These are phyloP conservation scores for Hygrophila difformis DNA, from an alignment of 257 asterid genomes.

Conservation along the genomic window DNA sequence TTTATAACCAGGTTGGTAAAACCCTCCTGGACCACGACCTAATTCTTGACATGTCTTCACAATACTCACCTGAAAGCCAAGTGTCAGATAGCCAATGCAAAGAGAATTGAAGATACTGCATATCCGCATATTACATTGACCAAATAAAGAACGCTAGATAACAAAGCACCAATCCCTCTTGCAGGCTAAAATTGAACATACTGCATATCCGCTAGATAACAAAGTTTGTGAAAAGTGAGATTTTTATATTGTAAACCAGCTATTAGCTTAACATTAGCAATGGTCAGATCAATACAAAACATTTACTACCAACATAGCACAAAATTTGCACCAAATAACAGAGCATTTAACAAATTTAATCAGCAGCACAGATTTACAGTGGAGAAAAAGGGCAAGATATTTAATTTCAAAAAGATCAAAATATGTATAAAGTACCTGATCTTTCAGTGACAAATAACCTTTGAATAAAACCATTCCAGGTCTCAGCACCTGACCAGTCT, in stretches of 20 bases:
- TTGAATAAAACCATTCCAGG: constrained; percentile 67
- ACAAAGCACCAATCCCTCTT: too few species aligned
- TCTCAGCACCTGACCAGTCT: constrained; percentile 34
- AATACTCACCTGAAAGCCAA: constrained; percentile 31
- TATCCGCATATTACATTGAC: neutral
- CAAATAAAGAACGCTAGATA: too few species aligned
- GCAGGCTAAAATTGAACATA: neutral
- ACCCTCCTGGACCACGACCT: constrained; percentile 53
- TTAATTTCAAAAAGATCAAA: neutral
- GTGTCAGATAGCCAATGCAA: constrained; percentile 1
- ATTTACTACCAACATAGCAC: too few species aligned
- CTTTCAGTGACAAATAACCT: constrained; percentile 27
- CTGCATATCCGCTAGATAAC: neutral
- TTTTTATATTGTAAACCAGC: too few species aligned
- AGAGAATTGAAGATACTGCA: neutral
- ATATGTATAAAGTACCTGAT: constrained; percentile 34
- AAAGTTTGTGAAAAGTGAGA: too few species aligned
- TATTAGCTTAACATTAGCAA: too few species aligned
- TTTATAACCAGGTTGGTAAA: constrained; percentile 49
- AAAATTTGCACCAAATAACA: too few species aligned
- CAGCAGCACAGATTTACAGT: neutral
- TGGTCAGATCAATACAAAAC: too few species aligned
- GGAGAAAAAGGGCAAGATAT: neutral
- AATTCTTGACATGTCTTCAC: constrained; percentile 40
- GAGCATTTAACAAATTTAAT: neutral